Evolutionary conservation across 139 green algal genomes (phyloP).

Genomic region (Yamagishiella unicocca): DNA sequence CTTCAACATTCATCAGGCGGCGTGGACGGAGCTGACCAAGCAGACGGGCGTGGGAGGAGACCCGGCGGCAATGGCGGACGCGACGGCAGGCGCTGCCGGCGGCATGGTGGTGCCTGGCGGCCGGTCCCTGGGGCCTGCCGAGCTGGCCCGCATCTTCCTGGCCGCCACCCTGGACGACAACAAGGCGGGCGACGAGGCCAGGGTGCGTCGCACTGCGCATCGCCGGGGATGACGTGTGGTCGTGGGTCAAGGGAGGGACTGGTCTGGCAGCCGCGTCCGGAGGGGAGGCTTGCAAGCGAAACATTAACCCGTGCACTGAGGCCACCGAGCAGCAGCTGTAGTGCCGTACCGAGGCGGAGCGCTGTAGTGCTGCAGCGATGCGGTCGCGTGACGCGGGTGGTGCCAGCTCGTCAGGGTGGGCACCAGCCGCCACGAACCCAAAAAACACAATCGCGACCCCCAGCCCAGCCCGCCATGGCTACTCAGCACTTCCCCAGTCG

Average conservation of each 20-base stretch:
- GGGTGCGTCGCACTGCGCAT: not conserved
- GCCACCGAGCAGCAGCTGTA: too few relatives aligned
- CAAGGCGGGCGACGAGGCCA: slow-evolving; percentile 13
- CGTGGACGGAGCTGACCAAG: slow-evolving; percentile 61
- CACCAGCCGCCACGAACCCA: too few relatives aligned
- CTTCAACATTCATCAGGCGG: slow-evolving; percentile 57
- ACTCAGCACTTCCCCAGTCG: too few relatives aligned
- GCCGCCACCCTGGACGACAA: slow-evolving; percentile 48
- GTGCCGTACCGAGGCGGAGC: too few relatives aligned
- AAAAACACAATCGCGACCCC: too few relatives aligned
- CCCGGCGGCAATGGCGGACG: slow-evolving; percentile 2
- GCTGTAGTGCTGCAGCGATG: too few relatives aligned
- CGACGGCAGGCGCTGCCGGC: slow-evolving; percentile 21
- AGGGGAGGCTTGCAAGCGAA: not conserved
- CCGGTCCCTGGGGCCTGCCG: slow-evolving; percentile 55
- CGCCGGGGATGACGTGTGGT: not conserved
- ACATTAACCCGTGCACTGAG: not conserved
- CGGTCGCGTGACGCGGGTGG: too few relatives aligned
- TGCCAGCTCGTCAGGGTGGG: too few relatives aligned
- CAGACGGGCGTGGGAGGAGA: not conserved
- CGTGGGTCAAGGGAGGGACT: not conserved
- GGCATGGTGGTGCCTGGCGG: slow-evolving; percentile 35
- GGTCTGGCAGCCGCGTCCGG: not conserved
- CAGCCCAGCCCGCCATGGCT: too few relatives aligned
- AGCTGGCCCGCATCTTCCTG: slow-evolving; percentile 77